phyloP scores from a whole-genome alignment of 2,329 filamentous ascomycete species.

The Pseudomassariella vexata region DNA sequence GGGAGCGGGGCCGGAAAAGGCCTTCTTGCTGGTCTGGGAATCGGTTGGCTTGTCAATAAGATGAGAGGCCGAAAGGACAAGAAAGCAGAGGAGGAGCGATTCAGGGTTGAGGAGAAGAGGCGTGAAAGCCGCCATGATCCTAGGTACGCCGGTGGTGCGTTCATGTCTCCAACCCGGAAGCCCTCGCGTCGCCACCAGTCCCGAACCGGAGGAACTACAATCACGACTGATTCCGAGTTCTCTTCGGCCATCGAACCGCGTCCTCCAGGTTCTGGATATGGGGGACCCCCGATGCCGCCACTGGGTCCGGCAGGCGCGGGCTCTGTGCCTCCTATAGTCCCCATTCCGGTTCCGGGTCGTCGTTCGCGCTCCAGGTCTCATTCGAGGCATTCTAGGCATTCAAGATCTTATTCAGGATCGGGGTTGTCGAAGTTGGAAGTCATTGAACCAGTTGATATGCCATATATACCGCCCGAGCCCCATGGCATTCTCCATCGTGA shows the following conservation, averaged over 20 bases:
- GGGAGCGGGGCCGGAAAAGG: conserved; percentile 50
- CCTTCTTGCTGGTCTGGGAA: conserved; percentile 54
- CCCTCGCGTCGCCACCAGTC: conserved; percentile 25
- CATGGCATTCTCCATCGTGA: conserved; percentile 33
- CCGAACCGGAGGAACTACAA: conserved; percentile 16
- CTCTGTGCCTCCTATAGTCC: conserved; percentile 1
- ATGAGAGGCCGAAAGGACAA: conserved; percentile 52
- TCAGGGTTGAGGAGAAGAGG: conserved; percentile 40
- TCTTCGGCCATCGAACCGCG: conserved; percentile 35
- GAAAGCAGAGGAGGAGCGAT: conserved; percentile 42
- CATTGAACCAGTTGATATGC: conserved; percentile 39
- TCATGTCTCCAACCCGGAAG: conserved; percentile 41
- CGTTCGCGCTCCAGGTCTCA: no score
- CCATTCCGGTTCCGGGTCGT: conserved; percentile 10
- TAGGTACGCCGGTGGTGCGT: conserved; percentile 64
- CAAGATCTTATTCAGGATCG: no score
- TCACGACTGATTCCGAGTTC: conserved; percentile 21
- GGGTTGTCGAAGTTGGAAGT: no score
- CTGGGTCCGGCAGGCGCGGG: conserved; percentile 18
- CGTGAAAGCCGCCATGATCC: conserved; percentile 58
- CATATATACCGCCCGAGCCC: conserved; percentile 47
- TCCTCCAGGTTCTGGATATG: conserved; percentile 23
- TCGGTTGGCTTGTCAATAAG: conserved; percentile 64
- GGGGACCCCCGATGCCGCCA: conserved; percentile 32
- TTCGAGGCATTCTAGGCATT: conserved; percentile 14